Evolutionary conservation across 2,329 filamentous ascomycete species (phyloP).

Genomic region (Lizonia empirigonia): DNA sequence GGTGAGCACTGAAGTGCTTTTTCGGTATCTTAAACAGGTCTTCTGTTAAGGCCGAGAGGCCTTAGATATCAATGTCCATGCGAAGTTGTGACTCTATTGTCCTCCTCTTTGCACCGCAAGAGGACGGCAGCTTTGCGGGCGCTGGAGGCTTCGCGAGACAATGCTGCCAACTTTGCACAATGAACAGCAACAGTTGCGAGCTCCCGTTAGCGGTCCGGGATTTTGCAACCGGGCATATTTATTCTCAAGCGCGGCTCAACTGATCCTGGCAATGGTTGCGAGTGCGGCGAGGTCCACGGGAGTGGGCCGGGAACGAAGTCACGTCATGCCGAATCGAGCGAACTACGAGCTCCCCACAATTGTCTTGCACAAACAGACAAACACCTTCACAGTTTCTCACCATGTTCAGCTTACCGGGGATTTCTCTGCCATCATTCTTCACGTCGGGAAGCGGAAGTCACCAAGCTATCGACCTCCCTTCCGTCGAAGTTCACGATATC

Average conservation of each 20-base stretch:
- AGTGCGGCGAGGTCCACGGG: slow-evolving; percentile 13
- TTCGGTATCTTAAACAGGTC: no score
- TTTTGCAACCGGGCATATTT: background rate
- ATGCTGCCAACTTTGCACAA: background rate
- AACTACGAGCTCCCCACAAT: slow-evolving; percentile 31
- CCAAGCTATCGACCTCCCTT: slow-evolving; percentile 59
- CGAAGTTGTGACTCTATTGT: no score
- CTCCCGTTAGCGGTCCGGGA: background rate
- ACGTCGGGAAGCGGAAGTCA: slow-evolving; percentile 24
- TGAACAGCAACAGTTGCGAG: slow-evolving; percentile 6
- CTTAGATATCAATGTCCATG: no score
- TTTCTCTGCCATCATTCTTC: slow-evolving; percentile 30
- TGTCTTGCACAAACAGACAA: slow-evolving; percentile 8
- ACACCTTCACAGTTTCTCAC: slow-evolving; percentile 5
- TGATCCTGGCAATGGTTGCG: slow-evolving; percentile 20
- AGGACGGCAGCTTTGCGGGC: background rate
- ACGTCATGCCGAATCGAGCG: slow-evolving; percentile 32
- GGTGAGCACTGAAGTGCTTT: no score
- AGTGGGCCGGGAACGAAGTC: slow-evolving; percentile 13
- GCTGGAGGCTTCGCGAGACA: background rate
- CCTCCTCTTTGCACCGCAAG: no score
- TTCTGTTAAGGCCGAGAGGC: no score
- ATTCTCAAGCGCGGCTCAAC: background rate
- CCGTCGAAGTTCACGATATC: slow-evolving; percentile 76
- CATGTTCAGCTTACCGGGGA: slow-evolving; percentile 35